These are phyloP conservation scores for Russula abietina DNA, from an alignment of 768 basidiomycete genomes.

Conservation along the genomic window DNA sequence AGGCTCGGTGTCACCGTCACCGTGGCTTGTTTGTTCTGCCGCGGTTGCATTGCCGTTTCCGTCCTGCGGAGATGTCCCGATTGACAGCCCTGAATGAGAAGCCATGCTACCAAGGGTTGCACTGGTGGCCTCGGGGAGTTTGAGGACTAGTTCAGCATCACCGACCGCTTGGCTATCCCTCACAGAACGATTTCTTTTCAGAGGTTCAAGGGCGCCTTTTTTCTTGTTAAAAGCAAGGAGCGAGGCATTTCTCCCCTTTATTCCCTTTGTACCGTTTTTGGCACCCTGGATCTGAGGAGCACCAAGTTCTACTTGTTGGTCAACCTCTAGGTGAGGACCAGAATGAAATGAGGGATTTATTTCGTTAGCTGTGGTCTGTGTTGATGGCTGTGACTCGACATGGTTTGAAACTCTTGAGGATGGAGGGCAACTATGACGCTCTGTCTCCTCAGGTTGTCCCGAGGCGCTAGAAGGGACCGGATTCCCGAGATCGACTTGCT, in stretches of 20 bases:
- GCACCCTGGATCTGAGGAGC: not conserved
- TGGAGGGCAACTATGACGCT: not conserved
- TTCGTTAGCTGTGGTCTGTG: not conserved
- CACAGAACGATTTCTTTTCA: not conserved
- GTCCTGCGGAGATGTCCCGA: not conserved
- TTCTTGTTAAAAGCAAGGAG: conserved; percentile 7
- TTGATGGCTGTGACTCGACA: not conserved
- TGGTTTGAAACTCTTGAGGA: not conserved
- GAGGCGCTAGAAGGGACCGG: not conserved
- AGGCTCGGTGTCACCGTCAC: not conserved
- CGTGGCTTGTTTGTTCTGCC: not conserved
- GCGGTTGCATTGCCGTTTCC: not conserved
- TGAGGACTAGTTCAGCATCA: conserved; percentile 13
- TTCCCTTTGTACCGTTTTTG: not conserved
- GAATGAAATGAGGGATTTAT: not conserved
- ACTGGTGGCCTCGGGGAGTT: conserved; percentile 13
- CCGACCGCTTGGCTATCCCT: conserved; percentile 1
- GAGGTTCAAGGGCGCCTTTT: conserved; percentile 13
- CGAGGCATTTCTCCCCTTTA: conserved; percentile 6
- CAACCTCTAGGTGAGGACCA: not conserved
- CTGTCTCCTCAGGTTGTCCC: not conserved
- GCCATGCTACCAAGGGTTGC: not conserved
- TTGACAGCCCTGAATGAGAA: not conserved
- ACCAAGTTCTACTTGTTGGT: not conserved
- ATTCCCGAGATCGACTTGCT: not conserved